phyloP scores from a whole-genome alignment of 345 rosid species.

The Kernera saxatilis region DNA sequence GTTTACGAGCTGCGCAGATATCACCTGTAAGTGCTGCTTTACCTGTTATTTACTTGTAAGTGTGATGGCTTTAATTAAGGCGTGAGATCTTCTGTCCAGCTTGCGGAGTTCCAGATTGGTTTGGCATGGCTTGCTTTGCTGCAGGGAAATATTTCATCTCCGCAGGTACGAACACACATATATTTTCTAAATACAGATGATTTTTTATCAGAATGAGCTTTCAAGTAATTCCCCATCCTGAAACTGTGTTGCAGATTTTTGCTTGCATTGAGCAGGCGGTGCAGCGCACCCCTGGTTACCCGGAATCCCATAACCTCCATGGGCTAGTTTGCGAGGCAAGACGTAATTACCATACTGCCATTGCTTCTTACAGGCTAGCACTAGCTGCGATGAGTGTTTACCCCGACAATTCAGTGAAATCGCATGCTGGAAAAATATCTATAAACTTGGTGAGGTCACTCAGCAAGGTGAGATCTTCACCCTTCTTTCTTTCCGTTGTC shows the following conservation, averaged over 20 bases:
- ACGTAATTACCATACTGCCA: slow-evolving; percentile 53
- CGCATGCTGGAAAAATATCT: slow-evolving; percentile 54
- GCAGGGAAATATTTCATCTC: slow-evolving; percentile 64
- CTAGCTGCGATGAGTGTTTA: slow-evolving; percentile 44
- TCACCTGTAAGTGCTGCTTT: slow-evolving; percentile 56
- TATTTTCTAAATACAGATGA: neutral
- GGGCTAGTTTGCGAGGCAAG: slow-evolving; percentile 86
- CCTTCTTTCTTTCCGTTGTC: slow-evolving; percentile 2
- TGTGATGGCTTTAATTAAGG: slow-evolving; percentile 12
- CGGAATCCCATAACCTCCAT: slow-evolving; percentile 81
- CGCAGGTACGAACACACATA: slow-evolving; percentile 51
- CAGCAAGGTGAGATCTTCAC: slow-evolving; percentile 45
- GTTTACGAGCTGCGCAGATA: slow-evolving; percentile 81
- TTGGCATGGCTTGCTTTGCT: slow-evolving; percentile 72
- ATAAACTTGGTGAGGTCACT: slow-evolving; percentile 83
- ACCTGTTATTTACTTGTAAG: neutral
- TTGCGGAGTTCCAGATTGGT: slow-evolving; percentile 91
- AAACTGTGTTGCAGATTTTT: slow-evolving; percentile 55
- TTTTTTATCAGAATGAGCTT: neutral
- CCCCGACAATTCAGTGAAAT: slow-evolving; percentile 30
- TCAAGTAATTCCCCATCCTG: neutral
- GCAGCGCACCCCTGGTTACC: slow-evolving; percentile 67
- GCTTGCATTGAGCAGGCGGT: slow-evolving; percentile 90
- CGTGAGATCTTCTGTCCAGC: slow-evolving; percentile 44
- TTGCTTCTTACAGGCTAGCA: slow-evolving; percentile 62